Evolutionary conservation across 305 asterid genomes (phyloP).

Genomic region (Solanum hybrid): DNA sequence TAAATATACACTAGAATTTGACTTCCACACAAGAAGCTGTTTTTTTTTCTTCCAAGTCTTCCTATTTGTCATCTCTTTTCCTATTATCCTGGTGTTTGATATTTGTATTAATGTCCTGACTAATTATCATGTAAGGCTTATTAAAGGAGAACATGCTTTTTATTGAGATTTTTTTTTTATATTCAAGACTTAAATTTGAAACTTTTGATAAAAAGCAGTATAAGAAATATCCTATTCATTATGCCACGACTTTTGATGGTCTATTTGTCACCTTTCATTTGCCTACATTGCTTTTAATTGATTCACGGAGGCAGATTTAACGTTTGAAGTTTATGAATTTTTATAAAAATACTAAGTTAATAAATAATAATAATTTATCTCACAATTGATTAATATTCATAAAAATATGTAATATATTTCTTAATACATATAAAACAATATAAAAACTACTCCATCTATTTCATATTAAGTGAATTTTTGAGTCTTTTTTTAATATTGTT

Average conservation of each 20-base stretch:
- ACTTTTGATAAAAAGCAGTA: background rate
- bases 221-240: background rate
- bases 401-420: background rate
- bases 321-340: background rate
- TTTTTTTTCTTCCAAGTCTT: background rate
- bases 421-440: background rate
- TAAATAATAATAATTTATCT: background rate
- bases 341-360: background rate
- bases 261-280: background rate
- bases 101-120: fast-evolving
- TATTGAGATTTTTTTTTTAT: background rate
- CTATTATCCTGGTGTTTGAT: background rate
- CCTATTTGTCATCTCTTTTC: background rate
- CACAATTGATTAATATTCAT: background rate
- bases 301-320: background rate
- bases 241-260: background rate
- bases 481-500: too few species aligned
- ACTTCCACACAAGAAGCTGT: background rate
- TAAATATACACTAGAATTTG: background rate
- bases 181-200: background rate
- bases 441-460: too few species aligned
- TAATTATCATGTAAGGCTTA: background rate
- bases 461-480: too few species aligned
- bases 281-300: background rate
- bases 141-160: background rate